phyloP scores from a whole-genome alignment of 2,329 filamentous ascomycete genomes.

The Ophiostoma australiae region DNA sequence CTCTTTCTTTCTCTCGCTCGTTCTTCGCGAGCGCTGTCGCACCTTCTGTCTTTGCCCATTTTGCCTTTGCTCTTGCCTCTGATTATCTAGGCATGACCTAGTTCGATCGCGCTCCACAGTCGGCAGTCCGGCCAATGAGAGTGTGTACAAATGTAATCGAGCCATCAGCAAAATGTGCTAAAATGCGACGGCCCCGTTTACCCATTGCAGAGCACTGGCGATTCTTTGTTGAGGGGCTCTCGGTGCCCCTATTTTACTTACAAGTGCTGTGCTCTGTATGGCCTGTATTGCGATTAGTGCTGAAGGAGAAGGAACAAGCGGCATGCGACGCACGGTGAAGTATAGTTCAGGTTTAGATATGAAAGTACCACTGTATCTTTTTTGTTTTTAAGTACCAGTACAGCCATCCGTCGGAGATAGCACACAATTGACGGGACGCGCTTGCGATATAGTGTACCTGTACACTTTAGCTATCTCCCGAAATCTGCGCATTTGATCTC shows the following conservation, averaged over 20 bases:
- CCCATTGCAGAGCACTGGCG: not conserved
- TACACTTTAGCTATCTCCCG: not conserved
- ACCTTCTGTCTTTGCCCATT: not conserved
- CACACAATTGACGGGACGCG: not conserved
- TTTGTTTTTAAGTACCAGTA: not conserved
- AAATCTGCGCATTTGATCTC: slow-evolving; percentile 15
- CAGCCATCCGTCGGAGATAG: not conserved
- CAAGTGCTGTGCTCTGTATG: not conserved
- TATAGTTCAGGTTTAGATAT: not conserved
- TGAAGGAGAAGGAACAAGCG: not conserved
- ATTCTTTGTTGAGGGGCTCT: not conserved
- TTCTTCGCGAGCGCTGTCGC: not conserved
- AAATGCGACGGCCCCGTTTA: slow-evolving; percentile 7
- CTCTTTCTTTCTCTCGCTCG: not conserved
- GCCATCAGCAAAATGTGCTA: not conserved
- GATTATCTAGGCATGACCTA: not conserved
- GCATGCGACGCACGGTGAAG: not conserved
- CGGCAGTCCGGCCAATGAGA: slow-evolving; percentile 16
- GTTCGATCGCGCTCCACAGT: slow-evolving; percentile 14
- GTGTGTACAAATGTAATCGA: slow-evolving; percentile 21
- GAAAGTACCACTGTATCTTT: not conserved
- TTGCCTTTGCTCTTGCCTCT: not conserved
- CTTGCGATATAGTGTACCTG: not conserved
- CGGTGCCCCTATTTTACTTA: slow-evolving; percentile 4
- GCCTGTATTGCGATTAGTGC: not conserved